Base-by-base conservation (phyloP, 306 rosid genomes). In the Sicyos baderoa region DNA sequence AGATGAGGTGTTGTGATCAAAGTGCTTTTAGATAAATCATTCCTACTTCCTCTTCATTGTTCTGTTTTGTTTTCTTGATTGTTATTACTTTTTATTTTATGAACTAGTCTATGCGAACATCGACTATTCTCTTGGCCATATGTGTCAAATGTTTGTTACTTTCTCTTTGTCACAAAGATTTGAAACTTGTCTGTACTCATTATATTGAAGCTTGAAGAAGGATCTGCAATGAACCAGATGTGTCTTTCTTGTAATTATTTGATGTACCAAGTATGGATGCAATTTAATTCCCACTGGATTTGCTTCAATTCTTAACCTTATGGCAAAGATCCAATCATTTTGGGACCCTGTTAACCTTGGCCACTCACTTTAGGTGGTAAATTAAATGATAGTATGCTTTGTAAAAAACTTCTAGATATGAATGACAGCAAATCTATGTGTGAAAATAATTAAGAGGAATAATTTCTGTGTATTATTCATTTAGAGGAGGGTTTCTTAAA, bases 131-230 rank as follows among this genome's bases (percentile, higher is more conserved):
- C 29, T 37, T 37, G 4, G 18, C 35, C 32, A 21, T 17, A 42
- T 64, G 70, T 64, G 14, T 42, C 50, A n/a, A 17, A 63, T 64
- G 70, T 44, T 58, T 44, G 70, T 64, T 64, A 23, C 70, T 44
- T 44, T 63, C 17, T 17, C 4, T 37, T 29, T 64, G 49, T 64
- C 70, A 44, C 70, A 18, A 44, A 64, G 54, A 44, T 64, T 44
- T 64, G 70, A 18, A 44, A 64, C 32, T 44, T 44, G 70, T 42
- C 53, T 64, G 50, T 44, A 64, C 32, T 44, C 7, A 5, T 64
- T 44, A 64, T 40, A 44, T 21, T 21, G 37, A 64, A 64, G 54
- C 11, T 19, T 64, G 70, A 64, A 65, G 70, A 65, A 65, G 18
- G 27, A 65, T 44, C 54, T 44, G 35, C n/a, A 19, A 42, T 45